Evolutionary conservation across 2,329 filamentous ascomycete genomes (phyloP), one percentile per base, ranked within the genome.

Genomic region (Trichoderma arundinaceum): DNA sequence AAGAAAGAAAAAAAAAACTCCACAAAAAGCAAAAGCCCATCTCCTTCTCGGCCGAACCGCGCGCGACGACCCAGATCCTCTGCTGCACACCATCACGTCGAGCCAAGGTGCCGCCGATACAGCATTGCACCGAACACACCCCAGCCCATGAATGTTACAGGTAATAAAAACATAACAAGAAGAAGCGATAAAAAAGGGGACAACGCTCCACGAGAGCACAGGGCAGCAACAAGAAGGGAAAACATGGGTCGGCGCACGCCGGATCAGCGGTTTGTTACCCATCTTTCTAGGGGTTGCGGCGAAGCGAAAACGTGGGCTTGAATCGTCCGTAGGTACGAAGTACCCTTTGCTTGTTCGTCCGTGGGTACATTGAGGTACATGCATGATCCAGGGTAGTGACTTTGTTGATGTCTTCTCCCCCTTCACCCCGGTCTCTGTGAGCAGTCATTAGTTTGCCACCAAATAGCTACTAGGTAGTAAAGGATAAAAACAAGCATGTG

Each of bases 61-160:
- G n/a, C n/a, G n/a, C n/a, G n/a, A n/a, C n/a, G n/a, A 17, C 17
- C 15, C 46, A 33, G 58, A 61, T 61, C 58, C 33, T 48, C 35
- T 17, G 35, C 58, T 61, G 58, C 58, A 61, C 46, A 33, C 46
- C 58, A 61, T 61, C 22, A 8, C 33, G 35, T 43, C 46, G 17
- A 7, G n/a, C 17, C 33, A 17, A 41, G 13, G 35, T n/a, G n/a
- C 32, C 43, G 41, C n/a, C 28, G 32, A 22, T 38, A 48, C 32
- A 22, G 17, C 35, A 39, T 51, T 60, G 13, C 43, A 51, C 57
- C n/a, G 44, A 52, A 1, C 7, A 8, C 9, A 32, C 32, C 44
- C 15, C n/a, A 35, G 6, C 10, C 17, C 32, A 28, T 1, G 19
- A 41, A 15, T 32, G 12, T 15, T 32, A 43, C 57, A 35, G 19